These are phyloP conservation scores for Melastoma candidum DNA, from an alignment of 441 rosid genomes.

Conservation along the genomic window DNA sequence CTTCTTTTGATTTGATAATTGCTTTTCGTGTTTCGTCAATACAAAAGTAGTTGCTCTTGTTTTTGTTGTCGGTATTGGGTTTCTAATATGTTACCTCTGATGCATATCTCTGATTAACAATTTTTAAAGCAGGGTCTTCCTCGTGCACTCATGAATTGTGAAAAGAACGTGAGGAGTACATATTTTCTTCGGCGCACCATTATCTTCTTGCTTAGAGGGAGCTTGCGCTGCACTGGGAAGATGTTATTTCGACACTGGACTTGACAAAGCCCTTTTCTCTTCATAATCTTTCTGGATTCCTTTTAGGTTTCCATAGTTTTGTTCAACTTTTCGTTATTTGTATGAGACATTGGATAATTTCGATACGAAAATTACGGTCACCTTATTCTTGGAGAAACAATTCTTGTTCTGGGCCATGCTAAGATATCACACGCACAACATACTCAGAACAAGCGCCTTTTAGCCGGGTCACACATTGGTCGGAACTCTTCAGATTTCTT, in stretches of 20 bases:
- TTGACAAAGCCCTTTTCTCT: conserved; percentile 24
- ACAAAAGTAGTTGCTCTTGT: no score
- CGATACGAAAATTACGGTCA: no score
- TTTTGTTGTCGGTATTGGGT: no score
- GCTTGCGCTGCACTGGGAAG: conserved; percentile 52
- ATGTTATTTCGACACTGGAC: conserved; percentile 65
- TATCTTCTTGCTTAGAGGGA: conserved; percentile 62
- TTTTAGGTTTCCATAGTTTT: background rate
- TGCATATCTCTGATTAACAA: conserved; percentile 4
- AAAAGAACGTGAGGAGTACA: conserved; percentile 36
- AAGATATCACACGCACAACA: background rate
- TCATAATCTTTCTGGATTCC: background rate
- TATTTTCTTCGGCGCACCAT: conserved; percentile 37
- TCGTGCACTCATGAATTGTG: conserved; percentile 60
- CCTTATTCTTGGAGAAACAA: no score
- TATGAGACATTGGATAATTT: background rate
- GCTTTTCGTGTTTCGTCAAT: no score
- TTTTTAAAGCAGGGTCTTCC: conserved; percentile 35
- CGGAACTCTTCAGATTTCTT: background rate
- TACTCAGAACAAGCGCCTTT: background rate
- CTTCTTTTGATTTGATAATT: no score
- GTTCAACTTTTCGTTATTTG: background rate
- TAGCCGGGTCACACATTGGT: background rate
- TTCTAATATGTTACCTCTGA: no score
- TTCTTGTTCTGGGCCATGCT: no score